Evolutionary conservation across 768 basidiomycete genomes (phyloP), one percentile per base, ranked within the genome.

Genomic region (Cystobasidiopsis lactophilus): DNA sequence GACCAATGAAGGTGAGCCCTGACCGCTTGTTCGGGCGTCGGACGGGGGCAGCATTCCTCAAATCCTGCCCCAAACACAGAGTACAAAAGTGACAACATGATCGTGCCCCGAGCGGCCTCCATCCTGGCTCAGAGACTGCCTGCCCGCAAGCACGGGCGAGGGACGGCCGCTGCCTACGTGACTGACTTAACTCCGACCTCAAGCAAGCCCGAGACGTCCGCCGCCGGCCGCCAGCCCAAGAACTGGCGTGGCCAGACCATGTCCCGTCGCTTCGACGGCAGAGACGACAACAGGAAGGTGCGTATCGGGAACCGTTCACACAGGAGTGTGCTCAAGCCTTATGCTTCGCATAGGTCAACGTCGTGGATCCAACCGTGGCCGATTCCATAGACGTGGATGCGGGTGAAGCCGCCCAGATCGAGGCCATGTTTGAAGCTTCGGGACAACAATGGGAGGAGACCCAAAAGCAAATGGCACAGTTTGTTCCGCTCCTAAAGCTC

Each of bases 391-490:
- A 52, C 19, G 37, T 68, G 26, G 71, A 74, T 40, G 73, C 77
- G 46, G 91, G 93, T 57, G 93, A 96, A 66, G 83, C 81, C 29
- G 83, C 81, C n/a, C 81, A 85, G 33, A 83, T 98, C 74, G 82
- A 80, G n/a, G 89, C 89, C 60, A 93, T 98, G 84, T 89, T 96
- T 67, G 80, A 84, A 67, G 82, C 82, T 55, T 83, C 86, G 69
- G 78, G 79, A 38, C 79, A 83, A 58, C 84, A 88, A 68, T 98
- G 91, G 93, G 82, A 93, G 72, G 83, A 89, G 75, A 81, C 88
- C 64, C 86, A 95, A 71, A 88, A 95, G 74, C 86, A 91, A 75
- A 95, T 98, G 89, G 82, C 88, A 66, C 80, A 85, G 93, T 98
- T 73, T 73, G 89, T 88, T 19, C 21, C 24, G 5, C n/a, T 53